These are phyloP conservation scores for Globisporangium rhizosaccharum DNA, from an alignment of 352 stramenopile genomes.

Conservation along the genomic window DNA sequence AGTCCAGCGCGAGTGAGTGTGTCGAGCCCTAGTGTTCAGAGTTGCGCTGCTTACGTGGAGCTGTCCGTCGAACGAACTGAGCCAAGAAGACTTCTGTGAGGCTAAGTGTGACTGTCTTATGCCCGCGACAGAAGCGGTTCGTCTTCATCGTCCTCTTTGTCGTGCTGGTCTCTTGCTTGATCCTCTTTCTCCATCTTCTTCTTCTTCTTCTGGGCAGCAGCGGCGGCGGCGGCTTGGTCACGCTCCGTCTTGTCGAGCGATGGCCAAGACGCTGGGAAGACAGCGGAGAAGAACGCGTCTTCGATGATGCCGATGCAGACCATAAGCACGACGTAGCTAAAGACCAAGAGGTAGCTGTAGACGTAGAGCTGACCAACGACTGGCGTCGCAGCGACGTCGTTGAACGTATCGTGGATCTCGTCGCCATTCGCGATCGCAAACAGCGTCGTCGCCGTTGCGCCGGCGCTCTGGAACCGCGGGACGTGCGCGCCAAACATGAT, in stretches of 20 bases:
- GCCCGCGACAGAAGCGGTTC: background rate
- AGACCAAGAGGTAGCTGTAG: conserved; percentile 84
- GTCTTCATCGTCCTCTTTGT: background rate
- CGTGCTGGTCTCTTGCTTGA: background rate
- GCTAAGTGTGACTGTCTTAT: background rate
- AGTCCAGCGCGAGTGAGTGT: no score
- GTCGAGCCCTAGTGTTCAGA: no score
- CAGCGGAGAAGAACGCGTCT: conserved; percentile 83
- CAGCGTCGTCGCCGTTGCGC: conserved; percentile 65
- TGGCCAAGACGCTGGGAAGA: conserved; percentile 64
- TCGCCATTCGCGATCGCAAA: conserved; percentile 86
- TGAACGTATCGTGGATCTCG: conserved; percentile 86
- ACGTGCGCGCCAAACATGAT: conserved; percentile 84
- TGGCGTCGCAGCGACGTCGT: conserved; percentile 56
- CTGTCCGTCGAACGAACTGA: background rate
- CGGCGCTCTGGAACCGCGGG: conserved; percentile 64
- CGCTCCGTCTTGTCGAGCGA: conserved; percentile 26
- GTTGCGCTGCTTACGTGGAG: background rate
- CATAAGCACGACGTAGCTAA: conserved; percentile 88
- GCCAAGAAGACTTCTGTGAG: no score
- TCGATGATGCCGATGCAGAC: conserved; percentile 88
- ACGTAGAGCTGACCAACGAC: conserved; percentile 82
- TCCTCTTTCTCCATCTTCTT: background rate
- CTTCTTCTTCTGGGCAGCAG: background rate
- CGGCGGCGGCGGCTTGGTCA: conserved; percentile 1